Evolutionary conservation across 225 moss, liverwort and hornwort genomes (phyloP).

Genomic region (Marchantia paleacea): DNA sequence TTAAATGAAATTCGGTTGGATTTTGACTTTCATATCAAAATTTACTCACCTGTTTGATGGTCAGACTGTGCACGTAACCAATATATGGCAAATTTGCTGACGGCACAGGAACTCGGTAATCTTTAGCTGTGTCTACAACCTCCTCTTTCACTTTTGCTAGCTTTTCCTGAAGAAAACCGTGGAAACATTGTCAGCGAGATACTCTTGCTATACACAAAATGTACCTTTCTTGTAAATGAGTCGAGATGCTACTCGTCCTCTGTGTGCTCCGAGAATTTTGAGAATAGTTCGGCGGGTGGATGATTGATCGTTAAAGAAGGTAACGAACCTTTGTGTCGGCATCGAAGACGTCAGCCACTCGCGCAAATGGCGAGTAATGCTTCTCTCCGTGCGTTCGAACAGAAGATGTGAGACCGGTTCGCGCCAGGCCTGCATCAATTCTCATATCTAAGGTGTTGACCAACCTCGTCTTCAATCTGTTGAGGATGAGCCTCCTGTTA

Average conservation of each 20-base stretch:
- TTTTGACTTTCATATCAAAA: too few relatives aligned
- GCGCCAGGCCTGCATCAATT: background rate
- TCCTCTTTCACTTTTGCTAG: constrained; percentile 39
- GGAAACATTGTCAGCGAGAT: background rate
- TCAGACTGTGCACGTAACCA: constrained; percentile 66
- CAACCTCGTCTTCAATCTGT: background rate
- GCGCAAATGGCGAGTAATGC: constrained; percentile 24
- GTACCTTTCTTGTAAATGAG: too few relatives aligned
- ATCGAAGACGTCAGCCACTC: constrained; percentile 21
- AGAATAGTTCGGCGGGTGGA: background rate
- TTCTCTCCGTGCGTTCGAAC: background rate
- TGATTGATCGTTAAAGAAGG: background rate
- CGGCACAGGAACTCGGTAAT: constrained; percentile 70
- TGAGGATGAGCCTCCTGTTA: constrained; percentile 9
- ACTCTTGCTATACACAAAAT: background rate
- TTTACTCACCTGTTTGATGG: constrained; percentile 67
- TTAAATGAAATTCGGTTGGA: too few relatives aligned
- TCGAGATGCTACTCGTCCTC: background rate
- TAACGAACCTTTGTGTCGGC: constrained; percentile 12
- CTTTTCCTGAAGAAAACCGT: constrained; percentile 1
- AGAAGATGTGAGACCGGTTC: background rate
- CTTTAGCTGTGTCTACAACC: constrained; percentile 50
- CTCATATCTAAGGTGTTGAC: background rate
- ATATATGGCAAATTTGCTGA: constrained; percentile 51
- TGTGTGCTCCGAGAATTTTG: too few relatives aligned